phyloP scores from a whole-genome alignment of 306 rosid genomes.

The Castanopsis chinensis region DNA sequence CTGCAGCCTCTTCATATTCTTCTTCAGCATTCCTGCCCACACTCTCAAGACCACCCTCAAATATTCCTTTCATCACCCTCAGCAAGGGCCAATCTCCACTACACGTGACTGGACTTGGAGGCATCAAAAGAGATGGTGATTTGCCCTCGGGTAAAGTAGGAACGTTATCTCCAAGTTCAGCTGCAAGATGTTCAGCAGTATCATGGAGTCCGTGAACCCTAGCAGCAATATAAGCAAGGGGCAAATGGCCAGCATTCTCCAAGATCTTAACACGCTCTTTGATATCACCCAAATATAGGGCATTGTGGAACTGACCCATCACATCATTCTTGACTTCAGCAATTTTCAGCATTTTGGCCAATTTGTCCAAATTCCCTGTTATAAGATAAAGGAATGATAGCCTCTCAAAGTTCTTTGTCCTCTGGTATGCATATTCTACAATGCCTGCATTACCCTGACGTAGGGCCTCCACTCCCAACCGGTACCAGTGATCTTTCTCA shows the following conservation, averaged over 20 bases:
- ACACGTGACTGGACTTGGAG: conserved; percentile 71
- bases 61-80: conserved; percentile 74
- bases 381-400: conserved; percentile 84
- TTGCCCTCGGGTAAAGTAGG: conserved; percentile 78
- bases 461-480: conserved; percentile 88
- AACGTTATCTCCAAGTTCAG: conserved; percentile 71
- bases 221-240: conserved; percentile 81
- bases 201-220: conserved; percentile 73
- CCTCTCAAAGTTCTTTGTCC: conserved; percentile 87
- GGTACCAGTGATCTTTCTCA: conserved; percentile 94
- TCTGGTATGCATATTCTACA: conserved; percentile 92
- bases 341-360: conserved; percentile 92
- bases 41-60: conserved; percentile 74
- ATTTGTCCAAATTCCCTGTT: conserved; percentile 73
- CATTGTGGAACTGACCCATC: conserved; percentile 97
- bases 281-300: conserved; percentile 77
- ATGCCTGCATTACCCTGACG: conserved; percentile 93
- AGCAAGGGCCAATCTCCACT: conserved; percentile 95
- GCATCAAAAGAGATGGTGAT: conserved; percentile 65
- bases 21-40: conserved; percentile 41
- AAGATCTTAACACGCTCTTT: conserved; percentile 79
- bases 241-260: conserved; percentile 84
- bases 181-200: conserved; percentile 71
- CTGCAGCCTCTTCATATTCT: conserved; percentile 71
- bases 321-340: conserved; percentile 94